Evolutionary conservation across 2,329 filamentous ascomycete species (phyloP), one percentile per base, ranked within the genome.

Genomic region (Fusarium praegraminearum): DNA sequence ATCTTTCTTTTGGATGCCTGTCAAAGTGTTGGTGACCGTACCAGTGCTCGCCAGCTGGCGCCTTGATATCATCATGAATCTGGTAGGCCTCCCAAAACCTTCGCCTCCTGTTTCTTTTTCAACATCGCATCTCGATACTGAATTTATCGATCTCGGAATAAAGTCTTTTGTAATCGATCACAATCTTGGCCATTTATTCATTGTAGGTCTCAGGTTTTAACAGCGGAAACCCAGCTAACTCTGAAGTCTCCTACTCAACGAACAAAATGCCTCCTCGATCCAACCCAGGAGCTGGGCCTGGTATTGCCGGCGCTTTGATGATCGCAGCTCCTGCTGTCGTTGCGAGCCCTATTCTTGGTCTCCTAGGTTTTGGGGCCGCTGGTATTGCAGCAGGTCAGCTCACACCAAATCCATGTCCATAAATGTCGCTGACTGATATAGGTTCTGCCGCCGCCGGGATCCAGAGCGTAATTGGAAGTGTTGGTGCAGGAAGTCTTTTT

Each of bases 391-490:
- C 52, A 33, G 57, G 57, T 60, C 5, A 47, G 52, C 28, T 22
- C 13, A n/a, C 10, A 6, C 7, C 22, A 10, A 20, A 12, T 10
- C 7, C 13, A 18, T 24, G 7, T 57, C 7, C 8, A 18, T 24
- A 4, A 22, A 5, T 4, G n/a, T 35, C 15, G 8, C 54, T 51
- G 20, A 60, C 28, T 33, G n/a, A 8, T 40, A 3, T 28, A 78
- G 76, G 71, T 2, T 74, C 76, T 4, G 1, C 63, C 13, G 77
- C 77, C 1, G 68, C 77, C 2, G 59, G 44, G 1, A 41, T 70
- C 0, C 78, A 80, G n/a, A 69, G 69, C 12, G 33, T 40, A 2
- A 74, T 78, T 1, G 78, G 78, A 2, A 78, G 68, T 24, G 75
- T 79, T 6, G 67, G 20, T 0, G 71, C 70, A 1, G 53, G 61